phyloP scores from a whole-genome alignment of 495 filamentous ascomycete species.

The Neurospora tetrasperma region DNA sequence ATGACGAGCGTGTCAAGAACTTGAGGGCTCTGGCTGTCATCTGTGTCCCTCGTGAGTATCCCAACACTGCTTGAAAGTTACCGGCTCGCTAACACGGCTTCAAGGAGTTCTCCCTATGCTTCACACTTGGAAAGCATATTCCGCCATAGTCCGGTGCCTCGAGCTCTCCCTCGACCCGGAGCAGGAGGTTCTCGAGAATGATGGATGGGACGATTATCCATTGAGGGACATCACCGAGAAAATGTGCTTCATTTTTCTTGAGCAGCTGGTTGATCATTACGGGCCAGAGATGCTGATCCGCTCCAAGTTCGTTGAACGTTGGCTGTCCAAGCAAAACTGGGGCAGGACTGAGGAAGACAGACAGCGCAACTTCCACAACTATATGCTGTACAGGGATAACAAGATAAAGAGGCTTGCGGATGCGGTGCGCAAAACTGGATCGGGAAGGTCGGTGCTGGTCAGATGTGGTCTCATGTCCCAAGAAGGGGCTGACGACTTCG shows the following conservation, averaged over 20 bases:
- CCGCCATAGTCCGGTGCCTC: slow-evolving; percentile 42
- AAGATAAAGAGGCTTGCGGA: slow-evolving; percentile 35
- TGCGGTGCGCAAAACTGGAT: slow-evolving; percentile 24
- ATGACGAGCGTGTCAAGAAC: slow-evolving; percentile 39
- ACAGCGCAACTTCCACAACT: slow-evolving; percentile 34
- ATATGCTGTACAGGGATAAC: slow-evolving; percentile 32
- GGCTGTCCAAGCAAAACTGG: slow-evolving; percentile 48
- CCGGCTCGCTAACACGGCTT: background rate
- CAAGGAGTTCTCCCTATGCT: slow-evolving; percentile 21
- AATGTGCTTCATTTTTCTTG: slow-evolving; percentile 37
- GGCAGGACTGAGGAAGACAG: slow-evolving; percentile 34
- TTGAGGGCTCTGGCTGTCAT: slow-evolving; percentile 35
- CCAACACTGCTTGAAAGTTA: background rate
- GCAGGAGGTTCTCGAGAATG: slow-evolving; percentile 36
- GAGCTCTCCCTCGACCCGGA: slow-evolving; percentile 40
- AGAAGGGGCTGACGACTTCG: slow-evolving; percentile 11
- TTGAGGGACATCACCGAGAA: slow-evolving; percentile 43
- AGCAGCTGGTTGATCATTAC: slow-evolving; percentile 32
- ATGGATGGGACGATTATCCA: slow-evolving; percentile 41
- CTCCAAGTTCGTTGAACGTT: slow-evolving; percentile 43
- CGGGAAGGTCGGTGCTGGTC: slow-evolving; percentile 32
- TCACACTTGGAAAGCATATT: slow-evolving; percentile 34
- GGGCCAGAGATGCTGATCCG: slow-evolving; percentile 34
- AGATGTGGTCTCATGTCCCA: slow-evolving; percentile 28
- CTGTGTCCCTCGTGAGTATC: slow-evolving; percentile 17